Evolutionary conservation across 1,284 basidiomycete species (phyloP).

Genomic region (Apiotrichum gamsii): DNA sequence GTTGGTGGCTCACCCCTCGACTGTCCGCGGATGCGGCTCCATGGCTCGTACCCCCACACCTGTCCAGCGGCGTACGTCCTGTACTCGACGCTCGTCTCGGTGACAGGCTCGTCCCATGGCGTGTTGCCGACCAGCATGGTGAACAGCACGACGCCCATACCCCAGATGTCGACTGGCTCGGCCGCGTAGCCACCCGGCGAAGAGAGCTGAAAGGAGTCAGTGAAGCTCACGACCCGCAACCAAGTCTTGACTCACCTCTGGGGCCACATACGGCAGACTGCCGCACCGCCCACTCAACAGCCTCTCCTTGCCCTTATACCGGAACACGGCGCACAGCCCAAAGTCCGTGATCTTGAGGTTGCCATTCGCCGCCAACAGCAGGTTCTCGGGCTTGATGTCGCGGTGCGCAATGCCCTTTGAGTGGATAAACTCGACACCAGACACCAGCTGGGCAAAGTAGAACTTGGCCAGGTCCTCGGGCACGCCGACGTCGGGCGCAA

Average conservation of each 20-base stretch:
- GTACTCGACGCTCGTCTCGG: slow-evolving; percentile 66
- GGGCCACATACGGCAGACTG: slow-evolving; percentile 90
- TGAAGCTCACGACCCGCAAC: neutral
- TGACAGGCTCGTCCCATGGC: slow-evolving; percentile 93
- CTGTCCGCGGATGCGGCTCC: slow-evolving; percentile 63
- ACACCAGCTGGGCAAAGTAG: slow-evolving; percentile 83
- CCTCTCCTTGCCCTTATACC: slow-evolving; percentile 76
- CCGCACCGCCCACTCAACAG: slow-evolving; percentile 79
- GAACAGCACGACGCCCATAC: slow-evolving; percentile 91
- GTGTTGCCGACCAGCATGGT: slow-evolving; percentile 90
- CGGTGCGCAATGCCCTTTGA: slow-evolving; percentile 86
- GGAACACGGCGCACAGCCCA: slow-evolving; percentile 86
- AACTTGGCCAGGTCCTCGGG: slow-evolving; percentile 82
- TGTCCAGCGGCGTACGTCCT: slow-evolving; percentile 66
- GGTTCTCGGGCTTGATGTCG: slow-evolving; percentile 93
- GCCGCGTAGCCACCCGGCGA: slow-evolving; percentile 62
- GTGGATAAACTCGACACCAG: slow-evolving; percentile 77
- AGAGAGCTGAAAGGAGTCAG: slow-evolving; percentile 28
- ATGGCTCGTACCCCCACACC: slow-evolving; percentile 71
- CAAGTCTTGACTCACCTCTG: slow-evolving; percentile 58
- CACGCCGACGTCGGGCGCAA: slow-evolving; percentile 82
- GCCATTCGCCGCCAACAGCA: slow-evolving; percentile 70
- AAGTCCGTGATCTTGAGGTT: slow-evolving; percentile 90
- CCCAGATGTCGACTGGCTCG: slow-evolving; percentile 94
- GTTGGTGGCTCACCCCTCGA: slow-evolving; percentile 55